Evolutionary conservation across 164 flowering plant genomes (phyloP).

Genomic region (Hamamelis virginiana): DNA sequence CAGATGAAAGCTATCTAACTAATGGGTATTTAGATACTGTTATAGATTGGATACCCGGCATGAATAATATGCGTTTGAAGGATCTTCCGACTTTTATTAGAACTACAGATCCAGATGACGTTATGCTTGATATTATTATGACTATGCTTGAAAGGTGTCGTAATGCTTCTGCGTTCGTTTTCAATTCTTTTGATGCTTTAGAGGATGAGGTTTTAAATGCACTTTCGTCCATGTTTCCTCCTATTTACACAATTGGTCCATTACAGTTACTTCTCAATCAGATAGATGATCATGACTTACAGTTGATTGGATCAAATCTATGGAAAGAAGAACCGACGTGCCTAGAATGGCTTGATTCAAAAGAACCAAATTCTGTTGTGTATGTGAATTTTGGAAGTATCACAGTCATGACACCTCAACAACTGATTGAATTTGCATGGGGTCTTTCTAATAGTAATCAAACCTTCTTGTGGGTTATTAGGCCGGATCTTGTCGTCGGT

Average conservation of each 20-base stretch:
- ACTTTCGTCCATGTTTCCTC: conserved; percentile 20
- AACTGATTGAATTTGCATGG: conserved; percentile 52
- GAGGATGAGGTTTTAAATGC: conserved; percentile 29
- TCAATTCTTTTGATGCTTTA: conserved; percentile 39
- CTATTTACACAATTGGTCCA: conserved; percentile 43
- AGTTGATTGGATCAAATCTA: conserved; percentile 32
- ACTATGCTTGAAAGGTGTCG: conserved; percentile 1
- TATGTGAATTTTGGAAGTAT: conserved; percentile 59
- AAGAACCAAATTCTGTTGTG: conserved; percentile 36
- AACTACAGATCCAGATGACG: conserved; percentile 36
- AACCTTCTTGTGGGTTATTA: conserved; percentile 48
- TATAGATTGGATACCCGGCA: conserved; percentile 32
- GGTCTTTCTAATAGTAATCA: conserved; percentile 48
- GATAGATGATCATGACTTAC: not conserved
- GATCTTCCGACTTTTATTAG: conserved; percentile 27
- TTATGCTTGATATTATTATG: conserved; percentile 30
- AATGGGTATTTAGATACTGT: conserved; percentile 30
- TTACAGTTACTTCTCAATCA: conserved; percentile 23
- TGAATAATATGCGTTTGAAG: conserved; percentile 24
- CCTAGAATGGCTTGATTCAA: conserved; percentile 48
- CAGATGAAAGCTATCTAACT: conserved; percentile 28
- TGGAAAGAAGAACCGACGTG: conserved; percentile 50
- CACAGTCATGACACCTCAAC: conserved; percentile 32
- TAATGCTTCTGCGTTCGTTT: conserved; percentile 28
- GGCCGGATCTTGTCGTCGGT: conserved; percentile 52